These are phyloP conservation scores for Hortiboletus campestris DNA, from an alignment of 768 basidiomycete species.

Conservation along the genomic window DNA sequence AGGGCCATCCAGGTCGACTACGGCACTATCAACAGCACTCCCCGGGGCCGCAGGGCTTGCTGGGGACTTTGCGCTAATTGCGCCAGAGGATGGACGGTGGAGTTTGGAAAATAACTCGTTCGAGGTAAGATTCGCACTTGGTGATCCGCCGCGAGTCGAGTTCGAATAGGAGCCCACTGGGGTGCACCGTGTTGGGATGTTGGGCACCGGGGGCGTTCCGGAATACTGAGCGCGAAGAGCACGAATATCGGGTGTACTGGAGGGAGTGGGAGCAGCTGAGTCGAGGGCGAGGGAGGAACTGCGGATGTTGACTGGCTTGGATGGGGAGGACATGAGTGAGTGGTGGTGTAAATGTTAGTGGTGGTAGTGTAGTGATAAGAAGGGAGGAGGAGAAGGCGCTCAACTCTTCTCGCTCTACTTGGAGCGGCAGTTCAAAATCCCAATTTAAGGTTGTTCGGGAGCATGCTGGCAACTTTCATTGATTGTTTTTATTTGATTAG, in stretches of 20 bases:
- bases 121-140: background rate
- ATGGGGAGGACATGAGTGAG: conserved; percentile 49
- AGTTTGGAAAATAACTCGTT: conserved; percentile 16
- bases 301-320: conserved; percentile 53
- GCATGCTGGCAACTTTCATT: too few species aligned
- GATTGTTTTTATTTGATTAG: too few species aligned
- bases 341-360: background rate
- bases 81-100: conserved; percentile 33
- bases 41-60: conserved; percentile 26
- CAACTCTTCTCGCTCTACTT: background rate
- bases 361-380: background rate
- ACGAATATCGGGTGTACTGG: conserved; percentile 64
- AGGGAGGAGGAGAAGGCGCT: background rate
- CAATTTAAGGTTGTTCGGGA: too few species aligned
- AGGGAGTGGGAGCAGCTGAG: conserved; percentile 32
- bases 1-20: conserved; percentile 54
- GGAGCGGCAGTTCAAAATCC: too few species aligned
- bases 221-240: conserved; percentile 66
- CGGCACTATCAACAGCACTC: conserved; percentile 29
- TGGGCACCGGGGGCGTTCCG: conserved; percentile 49
- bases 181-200: conserved; percentile 57
- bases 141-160: conserved; percentile 10
- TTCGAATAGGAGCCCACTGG: conserved; percentile 19
- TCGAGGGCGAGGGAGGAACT: conserved; percentile 13
- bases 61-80: conserved; percentile 39